These are phyloP conservation scores for Paramecium sonneborni DNA, from an alignment of 73 alveolate species.

Conservation along the genomic window DNA sequence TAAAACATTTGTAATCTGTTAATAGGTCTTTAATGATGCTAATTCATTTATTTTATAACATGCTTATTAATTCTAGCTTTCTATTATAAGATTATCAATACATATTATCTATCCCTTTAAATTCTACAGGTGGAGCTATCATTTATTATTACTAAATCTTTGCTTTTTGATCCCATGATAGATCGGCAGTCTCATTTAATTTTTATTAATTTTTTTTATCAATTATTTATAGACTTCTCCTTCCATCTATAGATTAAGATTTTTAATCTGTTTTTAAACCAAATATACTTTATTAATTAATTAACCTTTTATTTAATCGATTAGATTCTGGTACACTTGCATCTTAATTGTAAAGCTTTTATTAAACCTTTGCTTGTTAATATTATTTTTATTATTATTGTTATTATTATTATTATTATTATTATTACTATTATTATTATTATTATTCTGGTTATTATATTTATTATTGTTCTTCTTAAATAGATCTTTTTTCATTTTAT, in stretches of 20 bases:
- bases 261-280: not conserved
- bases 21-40: slow-evolving; percentile 22
- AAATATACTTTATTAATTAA: not conserved
- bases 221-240: not conserved
- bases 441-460: not conserved
- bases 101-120: not conserved
- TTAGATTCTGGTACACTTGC: not conserved
- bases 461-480: not conserved
- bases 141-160: not conserved
- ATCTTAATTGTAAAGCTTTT: not conserved
- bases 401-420: not conserved
- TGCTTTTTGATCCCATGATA: slow-evolving; percentile 18
- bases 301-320: not conserved
- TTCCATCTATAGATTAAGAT: not conserved
- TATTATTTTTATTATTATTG: not conserved
- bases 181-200: not conserved
- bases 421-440: not conserved
- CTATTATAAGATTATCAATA: not conserved
- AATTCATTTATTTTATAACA: not conserved
- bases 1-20: not conserved
- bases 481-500: not conserved
- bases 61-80: slow-evolving; percentile 12
- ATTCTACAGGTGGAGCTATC: not conserved
- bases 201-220: not conserved
- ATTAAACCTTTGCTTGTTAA: not conserved